A percentile compares a stretch with the other conserved stretches of the same genome.
These are phyloP conservation scores for Mycena latifolia DNA, from an alignment of 768 basidiomycete species.

Conservation along the genomic window DNA sequence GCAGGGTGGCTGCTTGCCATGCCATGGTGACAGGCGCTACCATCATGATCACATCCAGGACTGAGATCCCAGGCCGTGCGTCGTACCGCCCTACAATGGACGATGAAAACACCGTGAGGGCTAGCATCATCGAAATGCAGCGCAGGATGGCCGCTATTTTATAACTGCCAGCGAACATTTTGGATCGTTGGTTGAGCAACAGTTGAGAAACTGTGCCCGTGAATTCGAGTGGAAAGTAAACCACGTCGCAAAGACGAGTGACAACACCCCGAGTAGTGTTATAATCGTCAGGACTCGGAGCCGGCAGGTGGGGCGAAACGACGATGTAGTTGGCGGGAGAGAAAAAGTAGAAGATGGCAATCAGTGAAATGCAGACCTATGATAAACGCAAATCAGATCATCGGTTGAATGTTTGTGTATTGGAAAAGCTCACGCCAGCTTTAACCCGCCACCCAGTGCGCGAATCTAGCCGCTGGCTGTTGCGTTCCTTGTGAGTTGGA, in stretches of 20 bases:
- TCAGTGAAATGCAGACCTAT: constrained; percentile 22
- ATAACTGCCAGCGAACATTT: constrained; percentile 30
- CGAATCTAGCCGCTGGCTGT: constrained; percentile 27
- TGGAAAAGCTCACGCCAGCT: constrained; percentile 17
- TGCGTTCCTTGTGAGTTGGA: constrained; percentile 33
- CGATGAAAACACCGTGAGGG: constrained; percentile 16
- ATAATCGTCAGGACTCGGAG: constrained; percentile 3
- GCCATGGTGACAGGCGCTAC: not conserved
- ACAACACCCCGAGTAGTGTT: too few relatives aligned
- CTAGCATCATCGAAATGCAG: not conserved
- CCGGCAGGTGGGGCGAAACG: constrained; percentile 20
- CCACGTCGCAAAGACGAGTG: constrained; percentile 4
- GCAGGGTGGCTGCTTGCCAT: constrained; percentile 26
- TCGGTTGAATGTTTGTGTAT: not conserved
- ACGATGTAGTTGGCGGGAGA: constrained; percentile 29
- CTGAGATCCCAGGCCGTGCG: constrained; percentile 29
- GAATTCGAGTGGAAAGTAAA: constrained; percentile 26
- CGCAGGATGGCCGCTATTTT: constrained; percentile 25
- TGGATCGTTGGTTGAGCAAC: constrained; percentile 32
- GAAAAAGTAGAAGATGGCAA: constrained; percentile 28
- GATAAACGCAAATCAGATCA: not conserved
- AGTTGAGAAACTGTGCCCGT: constrained; percentile 27
- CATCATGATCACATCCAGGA: constrained; percentile 1
- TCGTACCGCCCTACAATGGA: constrained; percentile 31
- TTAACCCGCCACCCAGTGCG: constrained; percentile 23